Conservation (phyloP, 2,329 filamentous ascomycete species). For the Calonectria hongkongensis region DNA sequence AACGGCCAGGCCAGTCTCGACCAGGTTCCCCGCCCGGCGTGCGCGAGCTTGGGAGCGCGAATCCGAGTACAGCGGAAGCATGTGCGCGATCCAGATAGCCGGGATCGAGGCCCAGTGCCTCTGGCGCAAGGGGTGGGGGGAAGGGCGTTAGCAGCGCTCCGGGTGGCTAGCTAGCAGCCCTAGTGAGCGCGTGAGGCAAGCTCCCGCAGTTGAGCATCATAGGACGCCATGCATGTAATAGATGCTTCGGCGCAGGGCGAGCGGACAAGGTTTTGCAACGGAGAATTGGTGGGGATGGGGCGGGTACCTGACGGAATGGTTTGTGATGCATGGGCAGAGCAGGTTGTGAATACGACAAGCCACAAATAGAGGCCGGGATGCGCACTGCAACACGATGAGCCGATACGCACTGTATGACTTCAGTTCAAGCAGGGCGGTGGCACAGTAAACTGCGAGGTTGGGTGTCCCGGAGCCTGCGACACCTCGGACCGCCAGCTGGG, state of each 20-base stretch:
- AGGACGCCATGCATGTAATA: constrained; percentile 16
- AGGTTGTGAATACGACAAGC: constrained; percentile 17
- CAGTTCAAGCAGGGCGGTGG: constrained; percentile 18
- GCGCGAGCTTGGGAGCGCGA: constrained; percentile 15
- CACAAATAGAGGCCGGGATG: constrained; percentile 12
- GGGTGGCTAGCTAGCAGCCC: not conserved
- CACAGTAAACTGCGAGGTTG: constrained; percentile 17
- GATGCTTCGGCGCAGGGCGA: constrained; percentile 1
- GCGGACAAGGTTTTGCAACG: constrained; percentile 16
- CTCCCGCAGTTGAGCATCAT: constrained; percentile 3
- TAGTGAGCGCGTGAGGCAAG: not conserved
- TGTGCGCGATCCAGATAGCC: constrained; percentile 19
- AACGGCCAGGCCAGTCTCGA: constrained; percentile 18
- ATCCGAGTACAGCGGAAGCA: not conserved
- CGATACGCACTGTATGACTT: constrained; percentile 11
- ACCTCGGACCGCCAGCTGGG: constrained; percentile 8
- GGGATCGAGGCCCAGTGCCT: constrained; percentile 21
- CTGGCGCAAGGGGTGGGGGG: constrained; percentile 8
- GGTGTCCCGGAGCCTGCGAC: constrained; percentile 4
- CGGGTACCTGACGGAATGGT: constrained; percentile 22
- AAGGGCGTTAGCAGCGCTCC: not conserved
- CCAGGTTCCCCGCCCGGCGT: constrained; percentile 26
- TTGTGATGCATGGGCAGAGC: constrained; percentile 6
- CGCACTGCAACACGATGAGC: not conserved
- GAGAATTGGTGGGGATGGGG: constrained; percentile 13